Base-by-base conservation (phyloP, 2,329 filamentous ascomycete genomes). In the Graphiopsis chlorocephala region DNA sequence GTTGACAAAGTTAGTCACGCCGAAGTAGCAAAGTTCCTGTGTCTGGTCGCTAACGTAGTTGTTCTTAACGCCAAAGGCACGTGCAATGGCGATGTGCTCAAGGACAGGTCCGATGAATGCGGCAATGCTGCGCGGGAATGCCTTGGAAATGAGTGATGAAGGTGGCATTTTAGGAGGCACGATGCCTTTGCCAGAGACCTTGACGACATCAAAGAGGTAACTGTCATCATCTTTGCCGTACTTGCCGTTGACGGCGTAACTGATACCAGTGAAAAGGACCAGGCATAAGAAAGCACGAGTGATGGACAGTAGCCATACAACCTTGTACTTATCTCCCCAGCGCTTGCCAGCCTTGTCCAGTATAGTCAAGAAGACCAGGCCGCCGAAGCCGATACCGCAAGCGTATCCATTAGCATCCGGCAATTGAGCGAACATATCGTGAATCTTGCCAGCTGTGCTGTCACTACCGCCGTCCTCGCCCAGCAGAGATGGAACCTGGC, bases 11-110 rank as follows among this genome's bases (percentile, higher is more conserved):
- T 70, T 71, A 35, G 68, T 68, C 50, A 71, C 63, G 65, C 87
- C 87, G 3, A 88, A 83, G 69, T 87, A 89, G 64, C 85, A 85
- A 1, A 90, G 82, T 68, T 90, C 88, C 72, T 90, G 87, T 14
- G 84, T 87, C 68, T 87, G 83, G 67, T 90, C 86, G 47, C 86
- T 85, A 8, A 82, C 79, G 71, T 90, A 90, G 69, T 84, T 81
- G 73, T 89, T 88, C 66, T 82, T 82, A 11, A 86, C 80, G 1
- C 82, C 85, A 68, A 90, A 90, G 0, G 85, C 85, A 59, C 87
- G 86, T 17, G 84, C 87, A 50, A 90, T 87, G 11, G 86, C 86
- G 4, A 88, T 81, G 68, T 90, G 87, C 68, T 90, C 87, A 26
- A 89, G 81, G 0, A 84, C 79, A 2, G 84, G 84, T 14, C 85